phyloP scores from a whole-genome alignment of 805 yeast genomes.

The Kuraishia floccosa region DNA sequence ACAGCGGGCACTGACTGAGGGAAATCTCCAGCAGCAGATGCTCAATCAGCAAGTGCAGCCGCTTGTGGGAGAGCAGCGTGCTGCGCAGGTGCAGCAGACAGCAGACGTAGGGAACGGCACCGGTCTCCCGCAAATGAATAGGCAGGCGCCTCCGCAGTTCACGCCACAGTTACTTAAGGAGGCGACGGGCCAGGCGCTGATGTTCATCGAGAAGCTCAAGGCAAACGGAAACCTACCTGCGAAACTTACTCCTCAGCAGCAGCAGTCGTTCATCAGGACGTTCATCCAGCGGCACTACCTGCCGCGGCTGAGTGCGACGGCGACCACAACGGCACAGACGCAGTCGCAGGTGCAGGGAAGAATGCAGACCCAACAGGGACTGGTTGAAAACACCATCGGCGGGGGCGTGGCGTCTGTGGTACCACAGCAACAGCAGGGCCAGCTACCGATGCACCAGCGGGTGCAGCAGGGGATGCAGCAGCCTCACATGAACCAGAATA shows the following conservation, averaged over 20 bases:
- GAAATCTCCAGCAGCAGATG: constrained; percentile 5
- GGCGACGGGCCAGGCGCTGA: constrained; percentile 19
- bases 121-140: too few relatives aligned
- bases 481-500: constrained; percentile 9
- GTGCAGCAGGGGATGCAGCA: constrained; percentile 12
- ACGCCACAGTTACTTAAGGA: constrained; percentile 3
- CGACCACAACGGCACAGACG: not conserved
- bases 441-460: constrained; percentile 9
- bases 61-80: too few relatives aligned
- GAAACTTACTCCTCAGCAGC: constrained; percentile 20
- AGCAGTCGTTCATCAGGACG: constrained; percentile 19
- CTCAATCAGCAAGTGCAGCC: constrained; percentile 1
- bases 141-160: not conserved
- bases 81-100: too few relatives aligned
- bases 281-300: constrained; percentile 8
- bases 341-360: not conserved
- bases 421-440: constrained; percentile 9
- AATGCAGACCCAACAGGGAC: not conserved
- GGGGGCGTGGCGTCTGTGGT: not conserved
- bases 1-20: constrained; percentile 2
- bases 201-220: constrained; percentile 20
- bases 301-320: constrained; percentile 1
- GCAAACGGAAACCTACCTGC: constrained; percentile 19
- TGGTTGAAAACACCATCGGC: not conserved
- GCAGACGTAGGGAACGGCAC: too few relatives aligned